Conservation (phyloP, 2,329 filamentous ascomycete species). For the Alternaria sp. region DNA sequence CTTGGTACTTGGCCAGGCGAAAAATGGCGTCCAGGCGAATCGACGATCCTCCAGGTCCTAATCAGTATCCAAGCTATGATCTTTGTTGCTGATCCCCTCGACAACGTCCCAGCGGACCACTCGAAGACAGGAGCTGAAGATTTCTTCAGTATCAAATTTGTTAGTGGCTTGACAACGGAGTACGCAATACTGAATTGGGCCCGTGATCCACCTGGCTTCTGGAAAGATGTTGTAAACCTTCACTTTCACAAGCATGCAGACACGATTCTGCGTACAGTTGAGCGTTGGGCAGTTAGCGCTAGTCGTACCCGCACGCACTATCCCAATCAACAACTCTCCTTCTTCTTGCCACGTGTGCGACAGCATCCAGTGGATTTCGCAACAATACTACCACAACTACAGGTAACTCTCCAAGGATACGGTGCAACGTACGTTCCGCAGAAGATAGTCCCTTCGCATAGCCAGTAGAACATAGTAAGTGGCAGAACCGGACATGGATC, state of each 20-base stretch:
- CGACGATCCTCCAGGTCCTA: slow-evolving; percentile 60
- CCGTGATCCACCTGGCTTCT: slow-evolving; percentile 15
- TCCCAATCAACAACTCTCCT: too few relatives aligned
- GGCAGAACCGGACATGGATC: background rate
- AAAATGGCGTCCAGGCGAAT: slow-evolving; percentile 55
- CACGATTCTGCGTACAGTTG: slow-evolving; percentile 17
- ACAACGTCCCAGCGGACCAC: background rate
- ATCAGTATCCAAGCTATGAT: slow-evolving; percentile 66
- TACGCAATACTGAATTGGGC: background rate
- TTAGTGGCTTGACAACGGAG: background rate
- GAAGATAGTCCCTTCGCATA: background rate
- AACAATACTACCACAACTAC: background rate
- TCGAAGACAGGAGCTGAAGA: too few relatives aligned
- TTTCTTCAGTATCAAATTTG: background rate
- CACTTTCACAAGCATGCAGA: slow-evolving; percentile 25
- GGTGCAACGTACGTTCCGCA: slow-evolving; percentile 9
- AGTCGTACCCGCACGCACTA: too few relatives aligned
- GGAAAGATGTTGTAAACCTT: slow-evolving; percentile 21
- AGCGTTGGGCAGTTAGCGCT: slow-evolving; percentile 10
- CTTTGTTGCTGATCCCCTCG: slow-evolving; percentile 57
- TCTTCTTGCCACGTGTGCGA: too few relatives aligned
- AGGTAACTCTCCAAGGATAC: slow-evolving; percentile 1
- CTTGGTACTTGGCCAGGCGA: slow-evolving; percentile 47
- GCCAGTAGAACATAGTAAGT: background rate
- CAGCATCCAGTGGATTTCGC: background rate